phyloP scores from a whole-genome alignment of 176 grass and related monocot genomes.

The Ampelocalamus luodianensis region DNA sequence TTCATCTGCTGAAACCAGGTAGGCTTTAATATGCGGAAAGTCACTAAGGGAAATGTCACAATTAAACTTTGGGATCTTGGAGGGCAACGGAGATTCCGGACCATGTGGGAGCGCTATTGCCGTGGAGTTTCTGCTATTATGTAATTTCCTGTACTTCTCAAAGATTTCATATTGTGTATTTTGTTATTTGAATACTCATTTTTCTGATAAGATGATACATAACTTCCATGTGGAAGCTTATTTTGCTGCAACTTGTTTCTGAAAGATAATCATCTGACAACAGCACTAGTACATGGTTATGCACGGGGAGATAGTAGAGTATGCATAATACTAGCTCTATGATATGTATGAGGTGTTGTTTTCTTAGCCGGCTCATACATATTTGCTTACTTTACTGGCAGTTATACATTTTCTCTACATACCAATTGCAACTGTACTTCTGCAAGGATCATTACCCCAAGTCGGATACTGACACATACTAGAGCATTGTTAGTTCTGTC shows the following conservation, averaged over 20 bases:
- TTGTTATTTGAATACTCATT: neutral
- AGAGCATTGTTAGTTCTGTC: neutral
- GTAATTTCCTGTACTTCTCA: conserved; percentile 57
- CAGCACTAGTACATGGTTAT: conserved; percentile 25
- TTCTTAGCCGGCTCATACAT: neutral
- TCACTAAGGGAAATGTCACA: conserved; percentile 98
- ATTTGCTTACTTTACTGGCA: conserved; percentile 18
- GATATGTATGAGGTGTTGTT: neutral
- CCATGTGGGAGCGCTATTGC: conserved; percentile 99
- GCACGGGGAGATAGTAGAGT: conserved; percentile 3
- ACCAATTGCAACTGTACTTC: neutral
- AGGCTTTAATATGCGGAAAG: conserved; percentile 99
- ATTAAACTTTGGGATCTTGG: conserved; percentile 99
- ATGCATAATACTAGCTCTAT: conserved; percentile 2
- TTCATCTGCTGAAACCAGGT: conserved; percentile 63
- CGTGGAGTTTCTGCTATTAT: conserved; percentile 96
- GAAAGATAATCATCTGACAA: neutral
- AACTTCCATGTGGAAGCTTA: neutral
- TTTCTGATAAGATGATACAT: neutral
- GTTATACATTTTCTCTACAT: neutral
- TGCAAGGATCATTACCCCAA: neutral
- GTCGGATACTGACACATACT: neutral
- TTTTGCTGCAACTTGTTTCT: neutral
- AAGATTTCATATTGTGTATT: neutral
- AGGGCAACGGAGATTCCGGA: conserved; percentile 91